Evolutionary conservation across 2,329 filamentous ascomycete species (phyloP).

Genomic region (Thelonectria rubi): DNA sequence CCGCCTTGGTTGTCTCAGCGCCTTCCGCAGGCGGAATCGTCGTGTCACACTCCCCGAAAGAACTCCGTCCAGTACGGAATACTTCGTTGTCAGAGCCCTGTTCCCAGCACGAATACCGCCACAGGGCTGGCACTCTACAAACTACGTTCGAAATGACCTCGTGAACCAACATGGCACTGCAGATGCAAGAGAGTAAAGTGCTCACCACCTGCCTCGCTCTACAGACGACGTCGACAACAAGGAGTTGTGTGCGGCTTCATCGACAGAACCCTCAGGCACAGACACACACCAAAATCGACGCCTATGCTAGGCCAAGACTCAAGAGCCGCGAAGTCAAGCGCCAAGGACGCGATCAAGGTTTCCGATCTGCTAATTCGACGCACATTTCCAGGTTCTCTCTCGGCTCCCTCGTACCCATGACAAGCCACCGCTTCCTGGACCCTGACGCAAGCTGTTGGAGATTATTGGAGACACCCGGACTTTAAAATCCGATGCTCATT

Average conservation of each 20-base stretch:
- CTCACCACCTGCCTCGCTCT: background rate
- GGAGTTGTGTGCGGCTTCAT: background rate
- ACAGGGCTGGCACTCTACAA: background rate
- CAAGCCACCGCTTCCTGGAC: constrained; percentile 19
- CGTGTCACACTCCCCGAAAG: constrained; percentile 26
- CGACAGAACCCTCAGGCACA: background rate
- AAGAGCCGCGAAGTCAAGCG: constrained; percentile 38
- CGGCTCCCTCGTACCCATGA: constrained; percentile 20
- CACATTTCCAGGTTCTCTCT: constrained; percentile 20
- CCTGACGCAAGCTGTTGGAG: constrained; percentile 5
- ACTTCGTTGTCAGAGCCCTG: constrained; percentile 9
- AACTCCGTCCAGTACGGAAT: constrained; percentile 19
- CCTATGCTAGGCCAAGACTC: constrained; percentile 34
- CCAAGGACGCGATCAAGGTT: constrained; percentile 26
- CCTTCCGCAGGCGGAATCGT: constrained; percentile 27
- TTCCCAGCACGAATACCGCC: constrained; percentile 18
- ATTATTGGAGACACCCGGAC: constrained; percentile 27
- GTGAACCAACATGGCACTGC: background rate
- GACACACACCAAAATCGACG: constrained; percentile 20
- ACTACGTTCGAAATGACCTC: background rate
- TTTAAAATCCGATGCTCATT: constrained; percentile 29
- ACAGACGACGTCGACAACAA: background rate
- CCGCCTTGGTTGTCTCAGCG: constrained; percentile 28
- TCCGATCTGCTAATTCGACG: constrained; percentile 33
- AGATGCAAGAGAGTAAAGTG: background rate